These are phyloP conservation scores for Lentinus brumalis DNA, from an alignment of 768 basidiomycete genomes.

Conservation along the genomic window DNA sequence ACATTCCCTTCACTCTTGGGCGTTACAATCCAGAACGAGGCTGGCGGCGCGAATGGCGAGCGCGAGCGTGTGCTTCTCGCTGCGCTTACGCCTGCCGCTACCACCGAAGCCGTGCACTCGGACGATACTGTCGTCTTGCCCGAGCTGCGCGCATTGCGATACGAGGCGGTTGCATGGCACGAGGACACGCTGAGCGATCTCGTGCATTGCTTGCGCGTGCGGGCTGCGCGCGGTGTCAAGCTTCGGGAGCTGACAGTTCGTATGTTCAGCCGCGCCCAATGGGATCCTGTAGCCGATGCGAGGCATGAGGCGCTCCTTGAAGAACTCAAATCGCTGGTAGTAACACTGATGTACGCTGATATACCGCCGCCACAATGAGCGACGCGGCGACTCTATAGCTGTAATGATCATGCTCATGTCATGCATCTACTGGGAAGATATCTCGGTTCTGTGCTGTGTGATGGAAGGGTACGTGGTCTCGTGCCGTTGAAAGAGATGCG, in stretches of 20 bases:
- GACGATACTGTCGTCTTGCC: neutral
- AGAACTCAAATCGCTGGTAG: no score
- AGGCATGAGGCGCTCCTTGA: no score
- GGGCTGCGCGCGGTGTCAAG: neutral
- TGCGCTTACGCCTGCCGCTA: neutral
- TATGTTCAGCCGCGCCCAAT: no score
- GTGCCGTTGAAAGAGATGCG: no score
- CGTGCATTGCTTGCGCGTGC: neutral
- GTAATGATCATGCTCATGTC: no score
- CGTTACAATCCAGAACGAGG: neutral
- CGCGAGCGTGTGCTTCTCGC: neutral
- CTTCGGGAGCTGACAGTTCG: neutral
- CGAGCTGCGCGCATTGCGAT: neutral
- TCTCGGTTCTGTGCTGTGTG: no score
- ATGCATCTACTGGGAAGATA: no score
- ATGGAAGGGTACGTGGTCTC: no score
- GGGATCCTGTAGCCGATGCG: no score
- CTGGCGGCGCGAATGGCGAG: neutral
- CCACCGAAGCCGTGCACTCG: neutral
- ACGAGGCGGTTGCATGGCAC: neutral
- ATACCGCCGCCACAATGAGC: no score
- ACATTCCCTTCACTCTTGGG: neutral
- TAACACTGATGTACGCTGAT: no score
- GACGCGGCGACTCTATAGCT: no score
- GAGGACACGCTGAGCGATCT: neutral